phyloP scores from a whole-genome alignment of 2,329 filamentous ascomycete species.

The Colletotrichum tofieldiae region DNA sequence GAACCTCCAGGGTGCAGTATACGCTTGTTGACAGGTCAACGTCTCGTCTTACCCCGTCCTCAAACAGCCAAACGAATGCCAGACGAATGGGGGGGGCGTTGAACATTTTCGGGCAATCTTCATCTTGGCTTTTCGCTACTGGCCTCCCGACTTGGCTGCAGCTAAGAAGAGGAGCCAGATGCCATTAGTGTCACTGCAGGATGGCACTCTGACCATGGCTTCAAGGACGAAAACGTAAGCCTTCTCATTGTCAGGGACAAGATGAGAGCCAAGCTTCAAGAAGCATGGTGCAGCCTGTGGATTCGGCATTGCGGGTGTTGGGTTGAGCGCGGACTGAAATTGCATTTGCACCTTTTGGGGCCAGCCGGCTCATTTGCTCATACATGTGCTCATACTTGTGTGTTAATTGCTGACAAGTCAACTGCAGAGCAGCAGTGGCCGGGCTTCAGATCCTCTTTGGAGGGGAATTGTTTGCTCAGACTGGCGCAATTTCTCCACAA shows the following conservation, averaged over 20 bases:
- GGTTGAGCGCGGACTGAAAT: not conserved
- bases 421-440: not conserved
- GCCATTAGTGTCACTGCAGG: not conserved
- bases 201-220: not conserved
- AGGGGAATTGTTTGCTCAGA: no score
- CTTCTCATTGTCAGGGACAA: not conserved
- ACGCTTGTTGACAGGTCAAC: not conserved
- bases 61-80: not conserved
- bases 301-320: not conserved
- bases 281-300: not conserved
- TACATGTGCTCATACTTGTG: not conserved
- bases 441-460: not conserved
- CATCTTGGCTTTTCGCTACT: slow-evolving; percentile 23
- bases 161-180: not conserved
- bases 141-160: slow-evolving; percentile 29
- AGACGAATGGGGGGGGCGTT: not conserved
- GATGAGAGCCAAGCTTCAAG: not conserved
- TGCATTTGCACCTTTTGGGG: not conserved
- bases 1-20: not conserved
- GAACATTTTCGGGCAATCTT: not conserved
- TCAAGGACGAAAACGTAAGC: not conserved
- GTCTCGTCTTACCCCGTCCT: not conserved
- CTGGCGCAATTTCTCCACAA: no score
- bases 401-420: not conserved
- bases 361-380: not conserved